A percentile compares a stretch with the other conserved stretches of the same genome.
Evolutionary conservation across 2,329 filamentous ascomycete species (phyloP).

Genomic region (Aspergillus ibericus): DNA sequence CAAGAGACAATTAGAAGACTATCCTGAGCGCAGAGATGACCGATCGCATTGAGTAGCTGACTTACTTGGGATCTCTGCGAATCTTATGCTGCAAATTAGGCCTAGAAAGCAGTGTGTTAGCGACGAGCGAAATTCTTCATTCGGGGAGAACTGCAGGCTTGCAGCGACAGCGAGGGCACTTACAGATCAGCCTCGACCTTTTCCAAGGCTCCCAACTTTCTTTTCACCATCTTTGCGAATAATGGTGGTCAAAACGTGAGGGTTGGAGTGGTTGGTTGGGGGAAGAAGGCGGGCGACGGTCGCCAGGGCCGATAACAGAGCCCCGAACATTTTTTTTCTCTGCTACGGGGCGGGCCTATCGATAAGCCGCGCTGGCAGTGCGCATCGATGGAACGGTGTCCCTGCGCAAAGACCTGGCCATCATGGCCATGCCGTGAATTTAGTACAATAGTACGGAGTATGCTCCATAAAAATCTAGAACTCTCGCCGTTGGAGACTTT

Average conservation of each 20-base stretch:
- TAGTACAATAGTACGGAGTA: no score
- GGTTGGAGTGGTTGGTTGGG: constrained; percentile 59
- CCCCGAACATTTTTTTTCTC: constrained; percentile 32
- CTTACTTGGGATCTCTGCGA: constrained; percentile 75
- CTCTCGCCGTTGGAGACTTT: neutral
- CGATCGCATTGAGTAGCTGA: constrained; percentile 5
- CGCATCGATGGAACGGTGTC: neutral
- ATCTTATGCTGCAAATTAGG: constrained; percentile 91
- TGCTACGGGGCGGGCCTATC: constrained; percentile 24
- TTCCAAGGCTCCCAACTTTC: constrained; percentile 87
- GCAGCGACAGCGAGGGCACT: constrained; percentile 27
- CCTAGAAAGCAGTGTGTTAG: constrained; percentile 44
- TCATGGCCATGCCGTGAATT: neutral
- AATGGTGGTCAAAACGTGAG: constrained; percentile 45
- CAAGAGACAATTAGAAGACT: constrained; percentile 5
- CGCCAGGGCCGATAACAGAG: constrained; percentile 11
- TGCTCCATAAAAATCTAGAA: no score
- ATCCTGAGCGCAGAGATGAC: constrained; percentile 49
- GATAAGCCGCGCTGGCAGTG: constrained; percentile 32
- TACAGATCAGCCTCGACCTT: constrained; percentile 90
- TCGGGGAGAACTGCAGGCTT: neutral
- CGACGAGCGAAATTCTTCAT: constrained; percentile 17
- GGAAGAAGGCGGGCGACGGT: constrained; percentile 67
- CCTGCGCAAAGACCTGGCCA: neutral
- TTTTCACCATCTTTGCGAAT: constrained; percentile 66